Conservation (phyloP, 2,329 filamentous ascomycete genomes). For the Coleophoma cylindrospora region DNA sequence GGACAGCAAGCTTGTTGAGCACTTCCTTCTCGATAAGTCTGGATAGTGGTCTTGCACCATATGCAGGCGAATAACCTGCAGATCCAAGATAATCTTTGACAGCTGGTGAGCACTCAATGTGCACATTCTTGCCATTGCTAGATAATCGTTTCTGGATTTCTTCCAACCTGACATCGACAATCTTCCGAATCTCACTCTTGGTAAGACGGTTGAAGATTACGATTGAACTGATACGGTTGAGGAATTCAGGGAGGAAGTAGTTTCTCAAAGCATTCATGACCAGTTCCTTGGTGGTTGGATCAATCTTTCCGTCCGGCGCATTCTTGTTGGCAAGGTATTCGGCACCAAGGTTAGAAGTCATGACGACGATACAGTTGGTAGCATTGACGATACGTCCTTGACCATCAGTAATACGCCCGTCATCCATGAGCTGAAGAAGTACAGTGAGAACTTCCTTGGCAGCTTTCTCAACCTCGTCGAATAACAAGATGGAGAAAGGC, state of each 20-base stretch:
- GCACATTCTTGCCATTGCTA: constrained; percentile 78
- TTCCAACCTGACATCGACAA: constrained; percentile 81
- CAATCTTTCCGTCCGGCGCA: constrained; percentile 76
- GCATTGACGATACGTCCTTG: constrained; percentile 94
- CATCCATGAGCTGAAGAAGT: constrained; percentile 98
- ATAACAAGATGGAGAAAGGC: constrained; percentile 95
- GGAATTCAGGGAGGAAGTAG: constrained; percentile 97
- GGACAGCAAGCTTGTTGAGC: constrained; percentile 84
- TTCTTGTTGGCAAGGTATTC: constrained; percentile 84
- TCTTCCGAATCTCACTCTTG: constrained; percentile 83
- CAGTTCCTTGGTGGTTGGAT: constrained; percentile 77
- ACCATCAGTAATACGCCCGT: constrained; percentile 95
- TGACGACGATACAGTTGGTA: constrained; percentile 97
- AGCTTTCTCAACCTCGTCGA: constrained; percentile 97
- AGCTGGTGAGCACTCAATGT: constrained; percentile 75
- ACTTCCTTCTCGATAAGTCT: constrained; percentile 96
- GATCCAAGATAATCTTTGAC: constrained; percentile 91
- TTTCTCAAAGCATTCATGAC: constrained; percentile 88
- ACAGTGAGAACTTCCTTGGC: constrained; percentile 97
- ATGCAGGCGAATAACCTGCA: constrained; percentile 90
- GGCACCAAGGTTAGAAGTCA: constrained; percentile 96
- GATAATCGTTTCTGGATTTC: constrained; percentile 92
- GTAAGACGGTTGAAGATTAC: constrained; percentile 99
- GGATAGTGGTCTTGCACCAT: constrained; percentile 83
- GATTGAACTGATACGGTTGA: constrained; percentile 93